Percentiles rank a stretch among this genome's conserved stretches.
phyloP scores from a whole-genome alignment of 192 early-diverging fungal genomes.

The Funneliformis geosporum region DNA sequence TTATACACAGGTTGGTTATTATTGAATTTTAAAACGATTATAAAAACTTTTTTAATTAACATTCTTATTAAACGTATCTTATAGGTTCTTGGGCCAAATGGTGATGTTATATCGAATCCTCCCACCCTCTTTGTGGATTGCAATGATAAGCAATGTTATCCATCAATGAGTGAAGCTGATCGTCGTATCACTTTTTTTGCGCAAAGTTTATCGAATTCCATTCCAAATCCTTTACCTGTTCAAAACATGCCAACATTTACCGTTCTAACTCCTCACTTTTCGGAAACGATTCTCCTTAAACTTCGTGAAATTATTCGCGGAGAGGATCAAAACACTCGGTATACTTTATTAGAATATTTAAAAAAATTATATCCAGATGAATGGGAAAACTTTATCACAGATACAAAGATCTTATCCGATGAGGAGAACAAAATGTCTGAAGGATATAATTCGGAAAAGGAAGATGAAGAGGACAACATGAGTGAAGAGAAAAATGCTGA shows the following conservation, averaged over 20 bases:
- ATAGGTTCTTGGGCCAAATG: constrained; percentile 35
- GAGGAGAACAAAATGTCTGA: constrained; percentile 36
- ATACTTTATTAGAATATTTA: constrained; percentile 80
- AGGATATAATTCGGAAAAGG: constrained; percentile 52
- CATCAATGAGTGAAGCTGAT: constrained; percentile 75
- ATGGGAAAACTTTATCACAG: constrained; percentile 91
- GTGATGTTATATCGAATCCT: constrained; percentile 65
- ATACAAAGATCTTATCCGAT: constrained; percentile 71
- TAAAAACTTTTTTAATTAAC: background rate
- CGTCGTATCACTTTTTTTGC: constrained; percentile 86
- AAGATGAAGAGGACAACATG: too few relatives aligned
- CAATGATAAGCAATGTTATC: constrained; percentile 76
- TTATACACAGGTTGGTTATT: constrained; percentile 64
- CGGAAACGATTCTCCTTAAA: constrained; percentile 80
- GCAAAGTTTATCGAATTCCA: constrained; percentile 77
- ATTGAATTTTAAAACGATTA: background rate
- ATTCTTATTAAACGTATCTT: constrained; percentile 57
- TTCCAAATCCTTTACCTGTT: constrained; percentile 77
- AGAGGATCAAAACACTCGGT: constrained; percentile 76
- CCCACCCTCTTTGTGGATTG: constrained; percentile 79
- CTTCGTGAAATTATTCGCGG: constrained; percentile 83
- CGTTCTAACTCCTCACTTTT: constrained; percentile 82
- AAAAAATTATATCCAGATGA: constrained; percentile 80
- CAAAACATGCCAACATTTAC: constrained; percentile 86
- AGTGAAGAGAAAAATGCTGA: constrained; percentile 68